Base-by-base conservation (phyloP, 2,329 filamentous ascomycete genomes). In the Herpotrichia juniperi region DNA sequence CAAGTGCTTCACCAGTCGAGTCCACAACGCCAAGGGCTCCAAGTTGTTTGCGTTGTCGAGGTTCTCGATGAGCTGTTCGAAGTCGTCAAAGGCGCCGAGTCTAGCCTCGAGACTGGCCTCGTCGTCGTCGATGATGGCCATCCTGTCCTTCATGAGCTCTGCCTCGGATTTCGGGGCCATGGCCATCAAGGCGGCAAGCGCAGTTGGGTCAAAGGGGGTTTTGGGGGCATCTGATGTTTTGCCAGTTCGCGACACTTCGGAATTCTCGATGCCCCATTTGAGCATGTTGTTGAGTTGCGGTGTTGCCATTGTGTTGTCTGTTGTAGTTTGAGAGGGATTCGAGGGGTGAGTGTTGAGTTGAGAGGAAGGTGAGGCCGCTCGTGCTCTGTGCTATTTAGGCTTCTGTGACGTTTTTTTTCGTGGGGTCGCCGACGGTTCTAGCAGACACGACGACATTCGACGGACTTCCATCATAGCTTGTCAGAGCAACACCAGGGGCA, bases 21-120 rank as follows among this genome's bases (percentile, higher is more conserved):
- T 83, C 94, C 94, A 99, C 26, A 97, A 81, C 6, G 83, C 83
- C 17, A 97, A 78, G 24, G 83, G 83, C 59, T 87, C 87, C 63
- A 99, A 84, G 76, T 97, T 96, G 80, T 97, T 99, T 52, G 94
- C 93, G 74, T 99, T 99, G 81, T 99, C 94, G 64, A 97, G 21
- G 39, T 42, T 42, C 50, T 43, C 50, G 40, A 57, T 40, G 42
- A 51, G 47, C 43, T 39, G 11, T 25, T 51, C 50, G 24, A 53
- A 46, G 21, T 53, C 28, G 10, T 57, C 47, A 40, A 57, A 53
- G 2, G 54, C 54, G 9, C 10, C n/a, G 14, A 50, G 21, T 22
- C 26, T 47, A 25, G 46, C 40, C 21, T 50, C 43, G 2, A 48
- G 14, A 2, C 11, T 16, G 5, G 7, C 7, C 63, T 97, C 92